phyloP scores from a whole-genome alignment of 1,139 yeast species.

The Yamadazyma dendronema region DNA sequence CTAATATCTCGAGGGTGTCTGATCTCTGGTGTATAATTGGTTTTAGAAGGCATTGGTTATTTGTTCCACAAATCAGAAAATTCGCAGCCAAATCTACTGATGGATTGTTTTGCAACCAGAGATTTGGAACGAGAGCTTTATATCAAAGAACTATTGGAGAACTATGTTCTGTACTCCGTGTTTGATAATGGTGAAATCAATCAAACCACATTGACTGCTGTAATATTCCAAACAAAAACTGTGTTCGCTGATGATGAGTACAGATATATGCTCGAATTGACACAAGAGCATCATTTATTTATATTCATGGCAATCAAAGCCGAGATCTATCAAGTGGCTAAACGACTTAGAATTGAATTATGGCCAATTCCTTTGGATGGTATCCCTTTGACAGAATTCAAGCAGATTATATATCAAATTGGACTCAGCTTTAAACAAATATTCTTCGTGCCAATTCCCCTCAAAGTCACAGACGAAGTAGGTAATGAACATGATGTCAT shows the following conservation, averaged over 20 bases:
- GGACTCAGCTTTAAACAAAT: conserved; percentile 13
- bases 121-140: conserved; percentile 6
- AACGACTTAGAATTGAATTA: not conserved
- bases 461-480: not conserved
- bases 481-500: conserved; percentile 4
- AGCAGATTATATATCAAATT: conserved; percentile 13
- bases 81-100: conserved; percentile 8
- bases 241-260: conserved; percentile 13
- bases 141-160: conserved; percentile 9
- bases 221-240: conserved; percentile 8
- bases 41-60: too few species aligned
- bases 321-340: not conserved
- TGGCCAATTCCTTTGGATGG: not conserved
- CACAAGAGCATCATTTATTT: not conserved
- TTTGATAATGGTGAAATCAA: conserved; percentile 5
- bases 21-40: too few species aligned
- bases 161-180: conserved; percentile 2
- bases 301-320: not conserved
- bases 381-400: conserved; percentile 15
- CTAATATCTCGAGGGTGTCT: too few species aligned
- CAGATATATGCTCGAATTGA: conserved; percentile 10
- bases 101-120: conserved; percentile 6
- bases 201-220: conserved; percentile 13
- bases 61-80: too few species aligned
- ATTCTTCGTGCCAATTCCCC: conserved; percentile 12